Percentiles rank a stretch among this genome's conserved stretches.
phyloP scores from a whole-genome alignment of 306 rosid genomes.

The Hippophae rhamnoides region DNA sequence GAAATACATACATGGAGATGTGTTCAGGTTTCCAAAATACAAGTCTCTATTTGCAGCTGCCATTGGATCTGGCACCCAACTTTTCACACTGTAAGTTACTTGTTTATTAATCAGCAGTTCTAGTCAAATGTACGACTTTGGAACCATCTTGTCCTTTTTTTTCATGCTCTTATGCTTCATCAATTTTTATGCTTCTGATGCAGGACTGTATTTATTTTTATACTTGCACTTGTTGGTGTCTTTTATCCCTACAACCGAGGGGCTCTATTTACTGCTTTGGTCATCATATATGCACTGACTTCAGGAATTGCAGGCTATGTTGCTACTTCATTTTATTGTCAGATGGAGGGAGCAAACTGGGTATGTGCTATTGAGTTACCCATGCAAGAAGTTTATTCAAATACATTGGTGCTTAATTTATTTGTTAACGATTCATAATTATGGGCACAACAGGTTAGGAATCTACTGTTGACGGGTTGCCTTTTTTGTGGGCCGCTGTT shows the following conservation, averaged over 20 bases:
- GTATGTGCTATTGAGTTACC: conserved; percentile 29
- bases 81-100: conserved; percentile 76
- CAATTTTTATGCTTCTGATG: conserved; percentile 19
- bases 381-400: conserved; percentile 1
- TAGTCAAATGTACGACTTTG: background rate
- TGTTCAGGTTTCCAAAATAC: conserved; percentile 77
- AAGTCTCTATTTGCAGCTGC: conserved; percentile 85
- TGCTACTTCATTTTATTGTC: conserved; percentile 84
- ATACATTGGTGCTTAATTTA: background rate
- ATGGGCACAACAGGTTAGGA: conserved; percentile 68
- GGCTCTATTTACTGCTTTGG: conserved; percentile 88
- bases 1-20: conserved; percentile 97
- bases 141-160: conserved; percentile 7
- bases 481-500: conserved; percentile 94
- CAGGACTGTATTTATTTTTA: conserved; percentile 88
- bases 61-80: conserved; percentile 91
- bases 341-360: conserved; percentile 90
- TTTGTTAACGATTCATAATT: conserved; percentile 5
- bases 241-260: conserved; percentile 97
- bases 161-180: background rate
- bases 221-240: conserved; percentile 88
- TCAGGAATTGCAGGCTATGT: conserved; percentile 95
- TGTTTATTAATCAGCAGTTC: conserved; percentile 2
- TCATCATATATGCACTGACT: conserved; percentile 88
- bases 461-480: conserved; percentile 83